Conservation (phyloP, 1,284 basidiomycete species). For the Ganoderma boninense region DNA sequence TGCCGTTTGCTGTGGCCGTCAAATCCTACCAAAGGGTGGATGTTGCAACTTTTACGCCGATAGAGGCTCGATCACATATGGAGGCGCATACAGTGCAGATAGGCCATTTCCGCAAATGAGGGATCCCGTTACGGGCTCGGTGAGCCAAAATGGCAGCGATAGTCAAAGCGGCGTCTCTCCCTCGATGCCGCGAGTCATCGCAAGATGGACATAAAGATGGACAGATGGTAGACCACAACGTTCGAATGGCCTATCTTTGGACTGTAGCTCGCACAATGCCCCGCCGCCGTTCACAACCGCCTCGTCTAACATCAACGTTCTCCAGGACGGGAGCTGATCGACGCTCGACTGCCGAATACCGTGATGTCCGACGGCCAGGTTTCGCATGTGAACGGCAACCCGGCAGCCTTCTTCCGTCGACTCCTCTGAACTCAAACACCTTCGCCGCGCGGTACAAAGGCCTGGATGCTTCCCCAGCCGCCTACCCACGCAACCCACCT, state of each 20-base stretch:
- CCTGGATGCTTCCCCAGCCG: not conserved
- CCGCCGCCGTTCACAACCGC: not conserved
- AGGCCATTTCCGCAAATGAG: not conserved
- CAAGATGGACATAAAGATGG: not conserved
- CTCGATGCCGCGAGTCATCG: not conserved
- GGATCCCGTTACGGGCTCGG: not conserved
- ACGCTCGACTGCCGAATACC: not conserved
- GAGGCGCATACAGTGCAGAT: not conserved
- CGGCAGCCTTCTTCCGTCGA: not conserved
- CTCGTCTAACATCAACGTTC: not conserved
- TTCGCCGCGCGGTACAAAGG: not conserved
- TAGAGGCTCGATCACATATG: not conserved
- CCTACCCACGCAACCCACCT: not conserved
- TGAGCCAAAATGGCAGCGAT: not conserved
- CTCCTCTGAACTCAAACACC: not conserved
- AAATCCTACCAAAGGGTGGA: not conserved
- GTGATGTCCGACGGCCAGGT: not conserved
- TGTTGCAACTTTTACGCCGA: not conserved
- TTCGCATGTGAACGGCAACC: not conserved
- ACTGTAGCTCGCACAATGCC: not conserved
- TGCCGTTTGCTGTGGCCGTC: not conserved
- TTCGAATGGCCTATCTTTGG: not conserved
- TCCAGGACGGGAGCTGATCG: not conserved
- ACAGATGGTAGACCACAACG: not conserved
- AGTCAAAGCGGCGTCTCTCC: not conserved